These are phyloP conservation scores for Novymonas esmeraldas DNA, from an alignment of 208 protist species.

Conservation along the genomic window DNA sequence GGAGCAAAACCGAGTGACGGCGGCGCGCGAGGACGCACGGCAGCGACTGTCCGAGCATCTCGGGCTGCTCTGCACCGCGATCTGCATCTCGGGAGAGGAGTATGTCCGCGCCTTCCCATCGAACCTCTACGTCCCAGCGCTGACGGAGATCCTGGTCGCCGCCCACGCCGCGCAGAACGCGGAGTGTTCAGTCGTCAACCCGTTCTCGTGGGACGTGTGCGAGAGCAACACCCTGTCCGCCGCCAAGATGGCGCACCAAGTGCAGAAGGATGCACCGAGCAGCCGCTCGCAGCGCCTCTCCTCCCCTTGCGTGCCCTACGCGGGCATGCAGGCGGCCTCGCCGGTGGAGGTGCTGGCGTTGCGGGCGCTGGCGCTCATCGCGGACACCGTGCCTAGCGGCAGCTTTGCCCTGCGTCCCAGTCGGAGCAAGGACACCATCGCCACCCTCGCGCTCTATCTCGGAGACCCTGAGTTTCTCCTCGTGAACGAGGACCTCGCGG, in stretches of 20 bases:
- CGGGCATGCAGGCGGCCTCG: conserved; percentile 25
- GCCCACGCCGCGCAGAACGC: background rate
- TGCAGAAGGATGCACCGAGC: background rate
- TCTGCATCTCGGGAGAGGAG: conserved; percentile 49
- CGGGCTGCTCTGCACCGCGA: conserved; percentile 38
- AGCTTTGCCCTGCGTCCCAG: conserved; percentile 33
- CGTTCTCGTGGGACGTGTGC: conserved; percentile 4
- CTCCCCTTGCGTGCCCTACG: background rate
- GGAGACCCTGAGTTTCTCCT: conserved; percentile 33
- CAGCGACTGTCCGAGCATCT: conserved; percentile 27
- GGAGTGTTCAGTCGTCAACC: conserved; percentile 13
- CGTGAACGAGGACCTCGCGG: conserved; percentile 45
- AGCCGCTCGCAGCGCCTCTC: background rate
- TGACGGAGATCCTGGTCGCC: conserved; percentile 36
- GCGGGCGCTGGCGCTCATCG: conserved; percentile 59
- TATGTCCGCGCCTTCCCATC: conserved; percentile 39
- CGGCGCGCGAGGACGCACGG: conserved; percentile 1
- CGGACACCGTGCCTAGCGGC: conserved; percentile 59
- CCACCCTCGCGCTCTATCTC: conserved; percentile 32
- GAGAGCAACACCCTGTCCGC: conserved; percentile 6
- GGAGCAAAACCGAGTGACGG: background rate
- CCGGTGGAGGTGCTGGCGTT: conserved; percentile 32
- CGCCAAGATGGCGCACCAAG: background rate
- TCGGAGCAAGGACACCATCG: conserved; percentile 30
- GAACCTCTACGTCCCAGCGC: conserved; percentile 23